Percentiles rank a stretch among this genome's conserved stretches.
phyloP scores from a whole-genome alignment of 108 stramenopile genomes.

The Epipyxis sp. region DNA sequence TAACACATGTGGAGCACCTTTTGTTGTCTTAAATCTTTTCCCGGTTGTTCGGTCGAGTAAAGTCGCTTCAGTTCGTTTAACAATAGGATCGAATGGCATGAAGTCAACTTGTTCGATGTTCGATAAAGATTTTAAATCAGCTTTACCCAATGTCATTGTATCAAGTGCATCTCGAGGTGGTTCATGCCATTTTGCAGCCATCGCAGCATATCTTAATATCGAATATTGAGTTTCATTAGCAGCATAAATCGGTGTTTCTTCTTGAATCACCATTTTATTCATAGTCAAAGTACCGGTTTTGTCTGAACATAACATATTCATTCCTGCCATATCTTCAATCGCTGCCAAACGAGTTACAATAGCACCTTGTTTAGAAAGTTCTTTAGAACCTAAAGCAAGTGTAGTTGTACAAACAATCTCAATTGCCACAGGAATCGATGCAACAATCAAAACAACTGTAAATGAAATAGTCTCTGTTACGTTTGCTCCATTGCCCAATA shows the following conservation, averaged over 20 bases:
- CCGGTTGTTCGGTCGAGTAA: slow-evolving; percentile 44
- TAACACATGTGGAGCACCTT: slow-evolving; percentile 72
- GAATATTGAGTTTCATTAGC: slow-evolving; percentile 33
- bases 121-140: slow-evolving; percentile 27
- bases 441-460: slow-evolving; percentile 69
- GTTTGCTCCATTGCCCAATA: slow-evolving; percentile 5
- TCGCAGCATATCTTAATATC: slow-evolving; percentile 26
- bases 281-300: slow-evolving; percentile 81
- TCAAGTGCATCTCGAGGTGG: slow-evolving; percentile 36
- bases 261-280: slow-evolving; percentile 69
- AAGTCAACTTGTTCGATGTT: slow-evolving; percentile 46
- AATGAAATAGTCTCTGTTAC: slow-evolving; percentile 36
- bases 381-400: slow-evolving; percentile 66
- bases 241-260: slow-evolving; percentile 48
- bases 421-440: slow-evolving; percentile 74
- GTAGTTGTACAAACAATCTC: slow-evolving; percentile 72
- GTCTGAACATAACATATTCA: slow-evolving; percentile 75
- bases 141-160: slow-evolving; percentile 24
- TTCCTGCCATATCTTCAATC: slow-evolving; percentile 73
- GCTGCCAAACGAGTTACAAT: slow-evolving; percentile 70
- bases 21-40: slow-evolving; percentile 59
- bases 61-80: slow-evolving; percentile 70
- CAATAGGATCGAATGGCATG: slow-evolving; percentile 69
- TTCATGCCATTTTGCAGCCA: slow-evolving; percentile 36
- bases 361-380: slow-evolving; percentile 62